phyloP scores from a whole-genome alignment of 2,329 filamentous ascomycete species.

The Rutstroemia sydowiana region DNA sequence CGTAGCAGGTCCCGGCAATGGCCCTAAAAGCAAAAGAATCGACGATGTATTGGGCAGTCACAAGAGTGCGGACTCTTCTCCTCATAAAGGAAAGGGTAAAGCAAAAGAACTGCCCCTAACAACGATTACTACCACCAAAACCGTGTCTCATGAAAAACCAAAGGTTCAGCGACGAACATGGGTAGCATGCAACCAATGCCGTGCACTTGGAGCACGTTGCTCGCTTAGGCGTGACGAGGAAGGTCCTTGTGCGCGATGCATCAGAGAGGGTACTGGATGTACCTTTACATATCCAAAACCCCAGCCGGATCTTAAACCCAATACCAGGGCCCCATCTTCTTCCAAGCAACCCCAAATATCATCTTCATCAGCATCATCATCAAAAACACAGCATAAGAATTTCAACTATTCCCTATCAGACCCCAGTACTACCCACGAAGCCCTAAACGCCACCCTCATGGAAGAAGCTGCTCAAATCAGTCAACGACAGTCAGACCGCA shows the following conservation, averaged over 20 bases:
- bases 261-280: constrained; percentile 11
- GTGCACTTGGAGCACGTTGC: constrained; percentile 9
- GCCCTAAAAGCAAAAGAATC: background rate
- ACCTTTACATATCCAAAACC: constrained; percentile 11
- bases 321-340: too few relatives aligned
- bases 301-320: background rate
- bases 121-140: background rate
- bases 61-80: background rate
- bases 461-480: too few relatives aligned
- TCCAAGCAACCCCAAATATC: background rate
- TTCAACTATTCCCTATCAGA: background rate
- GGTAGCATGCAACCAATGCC: constrained; percentile 19
- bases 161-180: constrained; percentile 7
- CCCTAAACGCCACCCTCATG: background rate
- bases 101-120: background rate
- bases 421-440: background rate
- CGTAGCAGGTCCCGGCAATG: constrained; percentile 13
- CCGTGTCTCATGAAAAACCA: background rate
- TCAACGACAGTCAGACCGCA: too few relatives aligned
- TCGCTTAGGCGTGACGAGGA: constrained; percentile 12
- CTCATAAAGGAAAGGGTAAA: background rate
- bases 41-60: background rate
- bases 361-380: too few relatives aligned
- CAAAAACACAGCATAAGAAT: too few relatives aligned
- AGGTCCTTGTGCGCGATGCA: constrained; percentile 20